Evolutionary conservation across 768 basidiomycete genomes (phyloP).

Genomic region (Mycena pura): DNA sequence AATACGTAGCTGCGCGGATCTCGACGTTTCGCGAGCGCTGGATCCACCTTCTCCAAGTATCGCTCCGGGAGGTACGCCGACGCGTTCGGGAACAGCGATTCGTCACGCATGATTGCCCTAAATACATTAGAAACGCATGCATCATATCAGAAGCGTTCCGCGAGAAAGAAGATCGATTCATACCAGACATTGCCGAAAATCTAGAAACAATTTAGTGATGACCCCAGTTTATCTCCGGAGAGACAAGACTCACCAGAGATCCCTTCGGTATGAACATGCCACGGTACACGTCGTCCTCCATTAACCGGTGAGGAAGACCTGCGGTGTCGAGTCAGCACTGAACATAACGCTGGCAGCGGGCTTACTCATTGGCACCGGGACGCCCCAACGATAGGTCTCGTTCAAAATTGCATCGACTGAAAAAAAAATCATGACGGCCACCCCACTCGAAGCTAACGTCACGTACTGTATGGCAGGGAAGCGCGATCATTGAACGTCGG

Average conservation of each 20-base stretch:
- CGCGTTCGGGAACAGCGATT: slow-evolving; percentile 48
- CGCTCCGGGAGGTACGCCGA: slow-evolving; percentile 30
- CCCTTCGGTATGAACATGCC: slow-evolving; percentile 69
- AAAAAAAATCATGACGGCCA: neutral
- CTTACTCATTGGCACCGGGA: slow-evolving; percentile 64
- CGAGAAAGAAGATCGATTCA: slow-evolving; percentile 15
- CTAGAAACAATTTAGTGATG: slow-evolving; percentile 18
- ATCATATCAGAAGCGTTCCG: slow-evolving; percentile 13
- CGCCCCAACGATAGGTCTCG: slow-evolving; percentile 64
- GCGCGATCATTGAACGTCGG: slow-evolving; percentile 65
- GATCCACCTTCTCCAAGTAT: slow-evolving; percentile 27
- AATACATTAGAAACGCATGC: slow-evolving; percentile 1
- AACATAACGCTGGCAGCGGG: neutral
- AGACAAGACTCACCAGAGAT: slow-evolving; percentile 51
- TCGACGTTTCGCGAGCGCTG: slow-evolving; percentile 20
- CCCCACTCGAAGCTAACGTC: neutral
- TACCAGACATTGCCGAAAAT: slow-evolving; percentile 72
- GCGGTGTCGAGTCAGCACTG: neutral
- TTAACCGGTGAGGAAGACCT: slow-evolving; percentile 71
- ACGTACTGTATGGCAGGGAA: slow-evolving; percentile 59
- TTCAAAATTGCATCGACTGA: slow-evolving; percentile 59
- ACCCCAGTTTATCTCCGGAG: neutral
- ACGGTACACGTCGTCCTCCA: slow-evolving; percentile 68
- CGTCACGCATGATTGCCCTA: slow-evolving; percentile 59
- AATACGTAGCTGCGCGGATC: slow-evolving; percentile 27